Base-by-base conservation (phyloP, 2,329 filamentous ascomycete species). In the Polytolypa hystricis region DNA sequence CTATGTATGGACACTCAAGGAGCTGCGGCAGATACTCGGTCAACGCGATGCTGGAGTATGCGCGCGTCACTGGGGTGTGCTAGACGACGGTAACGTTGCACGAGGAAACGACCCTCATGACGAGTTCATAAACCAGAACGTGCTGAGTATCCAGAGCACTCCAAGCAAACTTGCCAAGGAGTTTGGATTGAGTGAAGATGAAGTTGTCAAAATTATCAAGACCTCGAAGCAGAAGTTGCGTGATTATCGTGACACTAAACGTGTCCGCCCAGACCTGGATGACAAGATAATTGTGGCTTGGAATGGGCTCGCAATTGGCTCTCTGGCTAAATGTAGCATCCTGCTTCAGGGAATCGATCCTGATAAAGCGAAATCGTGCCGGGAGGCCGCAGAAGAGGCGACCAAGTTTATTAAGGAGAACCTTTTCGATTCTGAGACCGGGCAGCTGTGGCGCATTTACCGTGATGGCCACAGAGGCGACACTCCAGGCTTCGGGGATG, bases 71-170 rank as follows among this genome's bases (percentile, higher is more conserved):
- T 96, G 84, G 76, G 82, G 84, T 41, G 80, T 95, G 10, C 73
- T 74, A 20, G 71, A 83, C 27, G 78, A 93, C 47, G 91, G 91
- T 30, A 96, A 98, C 50, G 80, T 98, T 1, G 74, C 79, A 21
- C 77, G 79, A 3, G 74, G 80, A 38, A 77, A 89, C 48, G 91
- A 98, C 53, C 80, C 84, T 0, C 83, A 93, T 50, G 89, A 96
- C 53, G 89, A 96, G 52, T 89, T 96, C 42, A 80, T 93, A 52
- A 86, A 89, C 50, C 85, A 93, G 55, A 98, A 96, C 52, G 86
- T 94, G 4, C 62, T 95, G 2, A 76, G 77, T 25, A 71, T 93
- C 17, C 73, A 73, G 23, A 77, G 73, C 42, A 81, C 79, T 0
- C 70, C 77, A 0, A 68, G 71, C 14, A 75, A 81, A 31, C 67